Percentiles rank a stretch among this genome's conserved stretches.
Conservation (phyloP, 768 basidiomycete genomes). For the Agrocybe praecox region DNA sequence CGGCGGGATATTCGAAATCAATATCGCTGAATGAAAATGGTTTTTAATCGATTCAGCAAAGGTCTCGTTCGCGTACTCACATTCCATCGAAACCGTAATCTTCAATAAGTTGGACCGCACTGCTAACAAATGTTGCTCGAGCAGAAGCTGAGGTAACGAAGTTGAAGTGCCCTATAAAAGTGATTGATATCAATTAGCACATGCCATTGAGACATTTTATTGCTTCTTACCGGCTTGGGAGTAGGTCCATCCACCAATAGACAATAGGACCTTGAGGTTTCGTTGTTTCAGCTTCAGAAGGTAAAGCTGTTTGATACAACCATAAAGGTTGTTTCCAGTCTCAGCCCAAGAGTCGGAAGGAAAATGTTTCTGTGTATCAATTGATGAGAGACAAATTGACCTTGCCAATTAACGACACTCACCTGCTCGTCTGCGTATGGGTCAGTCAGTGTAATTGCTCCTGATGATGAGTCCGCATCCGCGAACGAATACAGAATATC, state of each 20-base stretch:
- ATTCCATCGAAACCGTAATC: conserved; percentile 85
- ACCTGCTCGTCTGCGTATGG: conserved; percentile 75
- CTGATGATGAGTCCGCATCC: conserved; percentile 63
- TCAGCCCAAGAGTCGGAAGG: conserved; percentile 76
- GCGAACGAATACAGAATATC: conserved; percentile 81
- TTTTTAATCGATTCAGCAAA: background rate
- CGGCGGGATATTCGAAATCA: conserved; percentile 79
- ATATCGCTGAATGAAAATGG: conserved; percentile 48
- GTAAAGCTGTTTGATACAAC: conserved; percentile 75
- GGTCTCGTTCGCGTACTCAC: conserved; percentile 32
- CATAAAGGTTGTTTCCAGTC: conserved; percentile 77
- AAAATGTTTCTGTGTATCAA: conserved; percentile 60
- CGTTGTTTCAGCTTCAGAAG: conserved; percentile 63
- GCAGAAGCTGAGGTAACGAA: conserved; percentile 56
- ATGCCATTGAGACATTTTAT: too few relatives aligned
- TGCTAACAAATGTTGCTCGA: conserved; percentile 59
- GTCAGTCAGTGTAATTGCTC: conserved; percentile 69
- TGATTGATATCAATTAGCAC: too few relatives aligned
- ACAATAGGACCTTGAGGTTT: conserved; percentile 52
- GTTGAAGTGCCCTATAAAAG: conserved; percentile 55
- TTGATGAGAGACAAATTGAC: conserved; percentile 11
- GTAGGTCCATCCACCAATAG: conserved; percentile 70
- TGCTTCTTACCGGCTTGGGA: conserved; percentile 50
- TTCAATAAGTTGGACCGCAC: conserved; percentile 63
- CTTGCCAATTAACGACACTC: conserved; percentile 1